Evolutionary conservation across 306 rosid genomes (phyloP).

Genomic region (Dicorynia guianensis): DNA sequence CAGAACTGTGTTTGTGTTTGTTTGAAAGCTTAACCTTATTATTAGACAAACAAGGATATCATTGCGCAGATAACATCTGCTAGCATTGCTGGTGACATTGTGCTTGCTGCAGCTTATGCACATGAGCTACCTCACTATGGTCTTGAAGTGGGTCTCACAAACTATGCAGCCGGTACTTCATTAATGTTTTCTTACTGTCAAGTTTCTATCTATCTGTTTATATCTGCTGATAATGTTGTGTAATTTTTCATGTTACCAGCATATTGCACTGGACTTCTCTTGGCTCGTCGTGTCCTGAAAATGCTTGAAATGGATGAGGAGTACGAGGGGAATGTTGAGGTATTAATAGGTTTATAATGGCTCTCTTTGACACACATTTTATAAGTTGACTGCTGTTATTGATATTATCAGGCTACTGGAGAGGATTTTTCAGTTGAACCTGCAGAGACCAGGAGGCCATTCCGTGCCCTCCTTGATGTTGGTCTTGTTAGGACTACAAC

Average conservation of each 20-base stretch:
- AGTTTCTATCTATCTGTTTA: too few relatives aligned
- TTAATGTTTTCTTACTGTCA: not conserved
- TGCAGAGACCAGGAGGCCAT: constrained; percentile 83
- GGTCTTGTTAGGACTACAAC: constrained; percentile 82
- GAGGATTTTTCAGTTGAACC: constrained; percentile 91
- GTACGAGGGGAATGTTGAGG: constrained; percentile 89
- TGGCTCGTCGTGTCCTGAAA: constrained; percentile 87
- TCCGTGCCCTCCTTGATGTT: constrained; percentile 92
- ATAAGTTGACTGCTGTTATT: not conserved
- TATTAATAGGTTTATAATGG: constrained; percentile 11
- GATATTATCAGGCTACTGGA: constrained; percentile 66
- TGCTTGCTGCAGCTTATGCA: constrained; percentile 79
- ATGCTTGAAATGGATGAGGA: constrained; percentile 75
- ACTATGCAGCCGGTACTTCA: constrained; percentile 81
- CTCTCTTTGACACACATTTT: not conserved
- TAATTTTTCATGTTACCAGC: constrained; percentile 46
- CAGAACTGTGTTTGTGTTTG: too few relatives aligned
- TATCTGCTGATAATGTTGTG: not conserved
- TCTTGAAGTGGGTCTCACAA: constrained; percentile 79
- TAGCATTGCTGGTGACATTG: constrained; percentile 79
- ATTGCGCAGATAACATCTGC: constrained; percentile 73
- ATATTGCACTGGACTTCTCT: constrained; percentile 83
- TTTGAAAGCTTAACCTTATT: constrained; percentile 34
- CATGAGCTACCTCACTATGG: constrained; percentile 79
- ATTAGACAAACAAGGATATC: constrained; percentile 75